Evolutionary conservation across 2,329 filamentous ascomycete genomes (phyloP), one percentile per base, ranked within the genome.

Genomic region (Hymenoscyphus scutula): DNA sequence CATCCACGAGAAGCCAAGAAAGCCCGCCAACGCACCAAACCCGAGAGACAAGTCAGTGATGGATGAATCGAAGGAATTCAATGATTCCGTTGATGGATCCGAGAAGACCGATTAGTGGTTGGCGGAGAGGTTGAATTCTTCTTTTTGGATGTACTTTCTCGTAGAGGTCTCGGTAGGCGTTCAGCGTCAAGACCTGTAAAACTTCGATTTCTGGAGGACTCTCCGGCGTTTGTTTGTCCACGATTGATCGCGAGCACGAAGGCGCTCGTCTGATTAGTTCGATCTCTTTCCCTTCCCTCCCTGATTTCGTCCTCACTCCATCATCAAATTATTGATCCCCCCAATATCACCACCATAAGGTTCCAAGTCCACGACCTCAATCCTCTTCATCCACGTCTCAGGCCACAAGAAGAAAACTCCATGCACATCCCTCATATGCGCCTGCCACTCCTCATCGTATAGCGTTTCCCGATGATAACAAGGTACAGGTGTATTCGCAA

Each of bases 351-450:
- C 71, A 0, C 68, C 70, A 62, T 71, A 70, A 2, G 65, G 67
- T 27, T 71, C 70, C 17, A 73, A 53, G 60, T 73, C 71, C 45
- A 73, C 53, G 4, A 73, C 71, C 59, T 73, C 71, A 48, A 73
- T 68, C 56, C 70, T 61, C 19, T 66, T 56, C 70, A 73, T 72
- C 71, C 71, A 73, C 32, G 71, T 73, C 41, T 73, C 68, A 1
- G 71, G 71, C 71, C 71, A 73, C 1, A 73, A 48, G 27, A 71
- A 53, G 38, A 69, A 71, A 1, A 73, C 68, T 1, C 71, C 71
- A 64, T 73, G 70, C 17, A 73, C 66, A 64, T 73, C 71, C 23
- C 69, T 69, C 69, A 73, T 73, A 59, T 73, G 71, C 38, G 64
- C 63, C 61, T 72, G 69, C 70, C 71, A 72, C 60, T 72, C 70